Evolutionary conservation across 768 basidiomycete genomes (phyloP), one percentile per base, ranked within the genome.

Genomic region (Polyporus arcularius): DNA sequence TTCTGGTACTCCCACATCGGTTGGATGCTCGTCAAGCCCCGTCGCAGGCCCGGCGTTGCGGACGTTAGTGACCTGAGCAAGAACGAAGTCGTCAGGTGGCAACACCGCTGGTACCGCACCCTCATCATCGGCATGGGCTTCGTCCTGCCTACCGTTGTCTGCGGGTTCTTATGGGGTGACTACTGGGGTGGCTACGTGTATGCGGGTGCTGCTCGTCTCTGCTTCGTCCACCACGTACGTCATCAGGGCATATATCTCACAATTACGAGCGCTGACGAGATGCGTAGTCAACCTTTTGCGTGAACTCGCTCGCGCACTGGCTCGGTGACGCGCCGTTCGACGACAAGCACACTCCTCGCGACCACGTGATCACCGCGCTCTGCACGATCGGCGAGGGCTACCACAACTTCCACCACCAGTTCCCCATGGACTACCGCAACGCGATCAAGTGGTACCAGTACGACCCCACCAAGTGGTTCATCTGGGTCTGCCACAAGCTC

Each of bases 401-500:
- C 79, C 95, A 98, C 81, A 98, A 98, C 76, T 96, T 96, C 85
- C 95, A 98, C 78, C 95, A 98, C 71, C 86, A 88, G 71, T 96
- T 96, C 85, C 95, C 95, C 7, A 94, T 94, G 91, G 95, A 98
- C 74, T 98, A 95, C 79, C 85, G 95, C 28, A 96, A 96, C 70
- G 95, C 95, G 58, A 94, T 96, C 81, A 93, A 82, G 74, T 94
- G 92, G 92, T 92, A 90, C 74, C 92, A 94, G 71, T 94, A 94
- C 69, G 92, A 94, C 71, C 93, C 92, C 10, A 94, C 92, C 39
- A 94, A 94, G 73, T 95, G 93, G 93, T 91, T 93, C 78, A 95
- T 94, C 76, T 82, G 79, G 77, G 74, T 75, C 11, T 82, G 81
- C 76, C 71, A 83, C 57, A 64, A 76, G 61, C 18, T 92, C 48